Conservation (phyloP, 495 filamentous ascomycete genomes). For the Aspergillus indologenus region DNA sequence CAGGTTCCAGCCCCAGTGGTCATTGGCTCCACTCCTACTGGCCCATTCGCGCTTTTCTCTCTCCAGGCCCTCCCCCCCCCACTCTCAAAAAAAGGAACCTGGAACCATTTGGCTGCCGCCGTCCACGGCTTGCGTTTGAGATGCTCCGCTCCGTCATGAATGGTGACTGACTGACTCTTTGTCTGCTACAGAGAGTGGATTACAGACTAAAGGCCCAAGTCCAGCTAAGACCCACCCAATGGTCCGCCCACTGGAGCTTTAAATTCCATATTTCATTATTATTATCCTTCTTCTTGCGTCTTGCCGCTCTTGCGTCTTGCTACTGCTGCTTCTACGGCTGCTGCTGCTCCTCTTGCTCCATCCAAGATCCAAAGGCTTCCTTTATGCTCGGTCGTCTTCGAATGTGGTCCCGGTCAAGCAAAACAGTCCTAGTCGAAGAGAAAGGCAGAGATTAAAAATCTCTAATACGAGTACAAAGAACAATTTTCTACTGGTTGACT, state of each 20-base stretch:
- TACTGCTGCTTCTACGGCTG: no score
- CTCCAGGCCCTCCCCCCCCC: no score
- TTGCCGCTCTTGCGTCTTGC: not conserved
- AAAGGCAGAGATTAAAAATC: slow-evolving; percentile 1
- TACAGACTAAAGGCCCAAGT: no score
- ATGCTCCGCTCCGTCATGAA: slow-evolving; percentile 23
- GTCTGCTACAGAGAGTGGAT: slow-evolving; percentile 3
- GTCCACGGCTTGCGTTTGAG: slow-evolving; percentile 14
- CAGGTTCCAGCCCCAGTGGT: slow-evolving; percentile 5
- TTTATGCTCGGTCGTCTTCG: not conserved
- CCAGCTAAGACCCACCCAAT: not conserved
- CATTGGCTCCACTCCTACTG: slow-evolving; percentile 25
- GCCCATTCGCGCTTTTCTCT: slow-evolving; percentile 11
- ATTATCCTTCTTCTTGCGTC: not conserved
- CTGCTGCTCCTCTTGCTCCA: no score
- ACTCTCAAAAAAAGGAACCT: slow-evolving; percentile 18
- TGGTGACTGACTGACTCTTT: slow-evolving; percentile 2
- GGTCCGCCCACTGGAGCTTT: slow-evolving; percentile 1
- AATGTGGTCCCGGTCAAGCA: not conserved
- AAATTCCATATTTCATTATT: not conserved
- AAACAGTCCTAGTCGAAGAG: not conserved
- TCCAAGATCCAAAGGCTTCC: not conserved
- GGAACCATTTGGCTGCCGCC: slow-evolving; percentile 12
- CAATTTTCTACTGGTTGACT: not conserved
- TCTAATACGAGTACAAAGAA: no score